Percentiles rank a stretch among this genome's conserved stretches.
Evolutionary conservation across 2,329 filamentous ascomycete genomes (phyloP).

Genomic region (Botryotinia calthae): DNA sequence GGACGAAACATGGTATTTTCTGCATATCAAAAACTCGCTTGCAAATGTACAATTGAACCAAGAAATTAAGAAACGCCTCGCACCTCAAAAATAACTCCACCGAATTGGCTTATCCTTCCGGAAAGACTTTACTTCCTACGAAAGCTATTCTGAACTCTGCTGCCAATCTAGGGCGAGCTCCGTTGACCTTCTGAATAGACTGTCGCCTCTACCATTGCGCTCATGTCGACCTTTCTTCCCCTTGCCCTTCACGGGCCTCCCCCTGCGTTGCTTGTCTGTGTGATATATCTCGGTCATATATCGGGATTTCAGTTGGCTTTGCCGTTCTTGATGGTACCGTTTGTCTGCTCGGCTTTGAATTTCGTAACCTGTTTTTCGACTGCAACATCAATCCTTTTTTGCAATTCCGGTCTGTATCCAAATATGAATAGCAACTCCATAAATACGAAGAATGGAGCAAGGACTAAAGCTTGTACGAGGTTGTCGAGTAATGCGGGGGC

Average conservation of each 20-base stretch:
- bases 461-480: conserved; percentile 82
- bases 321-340: conserved; percentile 45
- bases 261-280: background rate
- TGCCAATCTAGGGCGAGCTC: background rate
- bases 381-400: conserved; percentile 72
- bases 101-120: background rate
- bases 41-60: conserved; percentile 15
- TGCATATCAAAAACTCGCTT: conserved; percentile 13
- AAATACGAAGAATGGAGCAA: conserved; percentile 97
- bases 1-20: conserved; percentile 16
- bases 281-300: background rate
- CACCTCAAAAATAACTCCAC: conserved; percentile 17
- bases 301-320: conserved; percentile 46
- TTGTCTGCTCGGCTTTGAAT: conserved; percentile 57
- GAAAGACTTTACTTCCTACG: background rate
- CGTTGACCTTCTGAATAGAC: background rate
- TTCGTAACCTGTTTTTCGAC: conserved; percentile 76
- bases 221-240: background rate
- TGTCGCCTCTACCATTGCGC: background rate
- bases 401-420: conserved; percentile 86
- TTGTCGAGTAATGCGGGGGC: conserved; percentile 91
- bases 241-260: no score
- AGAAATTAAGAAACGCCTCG: conserved; percentile 21
- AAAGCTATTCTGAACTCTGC: background rate
- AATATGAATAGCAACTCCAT: conserved; percentile 88